A percentile compares a stretch with the other conserved stretches of the same genome.
Evolutionary conservation across 1,139 yeast species (phyloP).

Genomic region (Petasospora fabianii): DNA sequence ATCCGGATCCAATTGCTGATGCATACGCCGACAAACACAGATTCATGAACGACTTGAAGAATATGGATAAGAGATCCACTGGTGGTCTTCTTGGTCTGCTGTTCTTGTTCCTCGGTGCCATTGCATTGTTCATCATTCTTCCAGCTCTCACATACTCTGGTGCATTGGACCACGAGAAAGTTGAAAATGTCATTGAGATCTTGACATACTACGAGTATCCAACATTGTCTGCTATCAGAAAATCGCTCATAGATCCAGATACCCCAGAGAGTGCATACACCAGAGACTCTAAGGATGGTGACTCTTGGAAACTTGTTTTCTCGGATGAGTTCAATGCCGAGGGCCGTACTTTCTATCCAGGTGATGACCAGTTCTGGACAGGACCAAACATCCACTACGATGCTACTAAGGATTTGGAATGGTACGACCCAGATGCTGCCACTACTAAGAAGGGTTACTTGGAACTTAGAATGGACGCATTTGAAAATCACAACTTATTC

Average conservation of each 20-base stretch:
- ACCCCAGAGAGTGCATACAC: constrained; percentile 45
- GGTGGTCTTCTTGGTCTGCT: constrained; percentile 59
- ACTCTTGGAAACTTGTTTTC: constrained; percentile 49
- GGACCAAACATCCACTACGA: constrained; percentile 56
- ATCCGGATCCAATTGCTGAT: constrained; percentile 88
- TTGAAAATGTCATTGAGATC: constrained; percentile 31
- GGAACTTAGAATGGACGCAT: constrained; percentile 51
- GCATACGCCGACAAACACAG: constrained; percentile 70
- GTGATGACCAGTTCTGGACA: constrained; percentile 61
- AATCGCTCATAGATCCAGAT: constrained; percentile 50
- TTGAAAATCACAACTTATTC: constrained; percentile 49
- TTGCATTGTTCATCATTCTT: constrained; percentile 45
- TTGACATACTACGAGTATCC: constrained; percentile 51
- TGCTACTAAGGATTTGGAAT: constrained; percentile 60
- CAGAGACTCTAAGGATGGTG: constrained; percentile 41
- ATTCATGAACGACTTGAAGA: constrained; percentile 53
- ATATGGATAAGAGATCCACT: constrained; percentile 56
- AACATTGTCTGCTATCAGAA: constrained; percentile 46
- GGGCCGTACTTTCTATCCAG: constrained; percentile 60
- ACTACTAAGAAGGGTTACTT: constrained; percentile 50
- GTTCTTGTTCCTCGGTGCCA: constrained; percentile 52
- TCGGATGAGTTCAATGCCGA: constrained; percentile 59
- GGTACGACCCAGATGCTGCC: constrained; percentile 65
- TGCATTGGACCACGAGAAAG: constrained; percentile 14
- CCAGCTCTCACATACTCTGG: constrained; percentile 26